Conservation (phyloP, 495 filamentous ascomycete species). For the Xylaria castorea region DNA sequence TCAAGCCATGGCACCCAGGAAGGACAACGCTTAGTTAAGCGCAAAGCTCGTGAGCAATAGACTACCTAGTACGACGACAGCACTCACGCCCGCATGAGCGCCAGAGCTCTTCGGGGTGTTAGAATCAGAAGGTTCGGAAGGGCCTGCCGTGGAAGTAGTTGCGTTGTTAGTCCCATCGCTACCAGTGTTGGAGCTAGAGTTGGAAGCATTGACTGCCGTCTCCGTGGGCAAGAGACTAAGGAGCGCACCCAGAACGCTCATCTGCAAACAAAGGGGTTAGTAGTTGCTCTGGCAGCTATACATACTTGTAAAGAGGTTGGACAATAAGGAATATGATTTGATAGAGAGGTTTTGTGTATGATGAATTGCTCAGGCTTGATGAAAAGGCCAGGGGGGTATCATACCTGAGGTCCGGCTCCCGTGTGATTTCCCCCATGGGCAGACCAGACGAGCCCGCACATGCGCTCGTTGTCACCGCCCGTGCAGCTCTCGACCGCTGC, state of each 20-base stretch:
- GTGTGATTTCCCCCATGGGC: conserved; percentile 50
- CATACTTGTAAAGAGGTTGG: neutral
- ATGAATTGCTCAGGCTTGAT: neutral
- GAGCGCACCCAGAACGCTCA: conserved; percentile 65
- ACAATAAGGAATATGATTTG: no score
- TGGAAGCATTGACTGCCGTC: conserved; percentile 37
- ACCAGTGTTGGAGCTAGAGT: neutral
- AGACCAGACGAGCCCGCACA: conserved; percentile 70
- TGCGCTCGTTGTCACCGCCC: conserved; percentile 58
- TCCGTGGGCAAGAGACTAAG: conserved; percentile 47
- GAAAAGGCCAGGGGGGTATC: neutral
- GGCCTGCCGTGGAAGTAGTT: neutral
- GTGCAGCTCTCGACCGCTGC: conserved; percentile 72
- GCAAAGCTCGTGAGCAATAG: neutral
- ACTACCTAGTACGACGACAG: neutral
- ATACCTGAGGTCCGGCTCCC: conserved; percentile 39
- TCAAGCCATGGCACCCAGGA: neutral
- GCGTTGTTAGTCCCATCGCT: conserved; percentile 45
- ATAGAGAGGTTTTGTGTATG: neutral
- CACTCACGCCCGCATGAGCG: neutral
- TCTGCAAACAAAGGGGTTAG: conserved; percentile 53
- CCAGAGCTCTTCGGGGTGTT: neutral
- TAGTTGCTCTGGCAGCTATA: neutral
- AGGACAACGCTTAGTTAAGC: neutral
- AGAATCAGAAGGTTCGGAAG: neutral